Evolutionary conservation across 306 rosid species (phyloP).

Genomic region (Acacia melanoxylon): DNA sequence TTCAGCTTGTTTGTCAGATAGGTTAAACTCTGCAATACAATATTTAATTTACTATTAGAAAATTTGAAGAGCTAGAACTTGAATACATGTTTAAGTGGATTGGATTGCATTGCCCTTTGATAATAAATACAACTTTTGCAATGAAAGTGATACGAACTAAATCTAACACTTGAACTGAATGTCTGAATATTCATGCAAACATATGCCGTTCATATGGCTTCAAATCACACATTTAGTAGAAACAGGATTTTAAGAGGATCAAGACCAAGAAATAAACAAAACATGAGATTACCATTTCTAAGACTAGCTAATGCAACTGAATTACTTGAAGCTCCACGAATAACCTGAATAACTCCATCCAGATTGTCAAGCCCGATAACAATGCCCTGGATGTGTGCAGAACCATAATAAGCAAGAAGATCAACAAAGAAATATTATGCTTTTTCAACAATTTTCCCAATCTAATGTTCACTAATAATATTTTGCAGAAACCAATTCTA

Average conservation of each 20-base stretch:
- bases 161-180: background rate
- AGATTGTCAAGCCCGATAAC: conserved; percentile 83
- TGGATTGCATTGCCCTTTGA: background rate
- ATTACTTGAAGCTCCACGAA: conserved; percentile 79
- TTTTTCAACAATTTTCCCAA: background rate
- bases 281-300: conserved; percentile 57
- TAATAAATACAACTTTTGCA: conserved; percentile 8
- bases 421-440: background rate
- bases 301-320: conserved; percentile 64
- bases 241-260: conserved; percentile 2
- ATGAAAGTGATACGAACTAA: background rate
- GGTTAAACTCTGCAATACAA: conserved; percentile 63
- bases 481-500: background rate
- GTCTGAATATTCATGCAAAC: background rate
- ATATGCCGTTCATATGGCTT: background rate
- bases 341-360: conserved; percentile 68
- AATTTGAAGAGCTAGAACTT: background rate
- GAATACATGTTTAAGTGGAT: conserved; percentile 8
- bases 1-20: conserved; percentile 95
- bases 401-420: conserved; percentile 24
- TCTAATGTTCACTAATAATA: background rate
- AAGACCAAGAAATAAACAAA: conserved; percentile 12
- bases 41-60: conserved; percentile 5
- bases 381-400: conserved; percentile 65
- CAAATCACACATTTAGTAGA: conserved; percentile 8